Percentiles rank a stretch among this genome's conserved stretches.
These are phyloP conservation scores for Trametes versicolor DNA, from an alignment of 1,284 basidiomycete genomes.

Conservation along the genomic window DNA sequence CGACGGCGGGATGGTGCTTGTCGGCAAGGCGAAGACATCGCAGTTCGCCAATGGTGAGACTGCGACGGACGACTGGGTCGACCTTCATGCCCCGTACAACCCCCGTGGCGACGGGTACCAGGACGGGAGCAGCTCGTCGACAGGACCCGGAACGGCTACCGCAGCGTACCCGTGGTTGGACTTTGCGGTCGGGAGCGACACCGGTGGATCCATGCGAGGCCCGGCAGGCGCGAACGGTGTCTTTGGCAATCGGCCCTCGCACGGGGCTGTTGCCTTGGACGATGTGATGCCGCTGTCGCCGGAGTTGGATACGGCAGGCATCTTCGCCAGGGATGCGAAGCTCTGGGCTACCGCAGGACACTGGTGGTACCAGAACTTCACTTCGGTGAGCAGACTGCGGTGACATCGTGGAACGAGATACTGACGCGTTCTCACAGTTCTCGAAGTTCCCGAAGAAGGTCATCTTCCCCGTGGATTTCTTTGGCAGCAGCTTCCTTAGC, in stretches of 20 bases:
- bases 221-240: conserved; percentile 53
- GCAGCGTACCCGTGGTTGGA: conserved; percentile 53
- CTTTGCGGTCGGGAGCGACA: conserved; percentile 52
- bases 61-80: conserved; percentile 62
- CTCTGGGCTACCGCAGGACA: conserved; percentile 41
- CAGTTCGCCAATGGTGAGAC: conserved; percentile 66
- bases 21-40: conserved; percentile 63
- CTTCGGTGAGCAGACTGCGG: conserved; percentile 31
- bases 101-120: conserved; percentile 63
- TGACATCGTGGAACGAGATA: background rate
- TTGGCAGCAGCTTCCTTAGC: conserved; percentile 42
- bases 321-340: conserved; percentile 43
- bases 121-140: conserved; percentile 52
- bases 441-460: conserved; percentile 47
- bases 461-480: conserved; percentile 47
- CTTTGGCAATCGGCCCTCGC: conserved; percentile 50
- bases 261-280: conserved; percentile 48
- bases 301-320: conserved; percentile 46
- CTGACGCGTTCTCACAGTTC: conserved; percentile 2
- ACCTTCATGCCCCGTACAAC: conserved; percentile 62
- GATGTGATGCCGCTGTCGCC: conserved; percentile 52
- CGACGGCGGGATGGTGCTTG: conserved; percentile 57
- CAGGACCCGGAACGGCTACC: conserved; percentile 51
- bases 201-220: conserved; percentile 52
- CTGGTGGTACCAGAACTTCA: conserved; percentile 46